Conservation (phyloP, 345 rosid species). For the Sapria himalayana region DNA sequence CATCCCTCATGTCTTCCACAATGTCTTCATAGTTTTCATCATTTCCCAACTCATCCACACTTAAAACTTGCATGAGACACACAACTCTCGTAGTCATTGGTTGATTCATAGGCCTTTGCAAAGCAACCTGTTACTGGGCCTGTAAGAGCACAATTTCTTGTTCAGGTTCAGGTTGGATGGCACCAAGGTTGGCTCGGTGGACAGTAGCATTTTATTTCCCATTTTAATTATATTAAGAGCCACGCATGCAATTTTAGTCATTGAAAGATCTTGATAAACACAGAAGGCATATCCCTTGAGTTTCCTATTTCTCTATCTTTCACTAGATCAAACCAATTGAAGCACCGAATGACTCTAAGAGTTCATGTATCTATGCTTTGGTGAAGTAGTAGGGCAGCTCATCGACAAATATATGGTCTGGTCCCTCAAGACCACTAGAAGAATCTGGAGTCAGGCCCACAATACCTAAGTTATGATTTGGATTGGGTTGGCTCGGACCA, state of each 20-base stretch:
- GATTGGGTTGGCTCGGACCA: constrained; percentile 98
- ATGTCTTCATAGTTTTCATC: constrained; percentile 88
- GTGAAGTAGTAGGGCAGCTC: constrained; percentile 90
- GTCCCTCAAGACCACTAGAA: constrained; percentile 96
- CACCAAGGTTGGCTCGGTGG: constrained; percentile 81
- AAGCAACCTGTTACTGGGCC: constrained; percentile 92
- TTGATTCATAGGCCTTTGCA: constrained; percentile 68
- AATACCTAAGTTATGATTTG: constrained; percentile 69
- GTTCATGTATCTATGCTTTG: constrained; percentile 69
- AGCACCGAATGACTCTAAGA: constrained; percentile 86
- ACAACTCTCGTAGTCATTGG: constrained; percentile 73
- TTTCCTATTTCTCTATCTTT: constrained; percentile 90
- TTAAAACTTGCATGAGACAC: constrained; percentile 78
- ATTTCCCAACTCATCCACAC: too few relatives aligned
- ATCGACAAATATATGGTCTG: constrained; percentile 85
- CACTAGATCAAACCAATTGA: constrained; percentile 79
- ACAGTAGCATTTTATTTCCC: constrained; percentile 99
- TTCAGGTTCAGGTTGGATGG: constrained; percentile 86
- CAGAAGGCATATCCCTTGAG: constrained; percentile 87
- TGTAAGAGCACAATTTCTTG: constrained; percentile 75
- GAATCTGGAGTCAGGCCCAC: constrained; percentile 82
- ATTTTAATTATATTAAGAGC: constrained; percentile 91
- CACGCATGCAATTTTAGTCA: constrained; percentile 90
- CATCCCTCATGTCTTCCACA: constrained; percentile 80
- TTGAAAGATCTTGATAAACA: constrained; percentile 86